Evolutionary conservation across 2,329 filamentous ascomycete species (phyloP), one percentile per base, ranked within the genome.

Genomic region (Reticulascus tulasneorum): DNA sequence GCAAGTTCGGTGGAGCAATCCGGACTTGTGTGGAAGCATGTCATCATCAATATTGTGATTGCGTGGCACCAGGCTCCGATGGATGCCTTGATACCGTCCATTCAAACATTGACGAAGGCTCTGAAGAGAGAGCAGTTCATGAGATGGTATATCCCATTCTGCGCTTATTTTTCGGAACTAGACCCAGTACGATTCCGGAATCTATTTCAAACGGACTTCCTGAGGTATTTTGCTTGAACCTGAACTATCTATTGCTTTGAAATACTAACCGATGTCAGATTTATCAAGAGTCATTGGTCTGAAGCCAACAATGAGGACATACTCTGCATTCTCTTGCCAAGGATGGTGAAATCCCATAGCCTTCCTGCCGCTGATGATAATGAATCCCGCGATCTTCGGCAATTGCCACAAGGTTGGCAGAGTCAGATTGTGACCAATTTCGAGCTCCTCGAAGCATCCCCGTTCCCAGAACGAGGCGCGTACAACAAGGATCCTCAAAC

Each of bases 131-230:
- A 84, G 28, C 72, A 73, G 1, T 73, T 90, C 50, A 77, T 82
- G 51, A 63, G 63, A 33, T 83, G 82, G 67, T 97, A 95, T 56
- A 73, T 97, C 27, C 75, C 81, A 0, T 95, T 97, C 59, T 96
- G 88, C 60, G 82, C 83, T 11, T 82, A 86, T 34, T 82, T 93
- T 48, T 82, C 86, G 1, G 76, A 87, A 35, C 68, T 94, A 23
- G 82, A 89, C 29, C 56, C 73, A 2, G 76, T 82, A 35, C 76
- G 86, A 24, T 98, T 97, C 54, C 76, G 80, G 35, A 82, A 79
- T 45, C 67, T 96, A n/a, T 73, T 94, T 21, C 69, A 90, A 7
- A 82, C 79, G 23, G 81, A 86, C 38, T 89, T 97, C 48, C 86
- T 94, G 58, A 87, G 78, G 76, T 86, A 63, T 57, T 64, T 23